Percentiles rank a stretch among this genome's conserved stretches.
Conservation (phyloP, 441 rosid genomes). For the Eugenia klotzschiana region DNA sequence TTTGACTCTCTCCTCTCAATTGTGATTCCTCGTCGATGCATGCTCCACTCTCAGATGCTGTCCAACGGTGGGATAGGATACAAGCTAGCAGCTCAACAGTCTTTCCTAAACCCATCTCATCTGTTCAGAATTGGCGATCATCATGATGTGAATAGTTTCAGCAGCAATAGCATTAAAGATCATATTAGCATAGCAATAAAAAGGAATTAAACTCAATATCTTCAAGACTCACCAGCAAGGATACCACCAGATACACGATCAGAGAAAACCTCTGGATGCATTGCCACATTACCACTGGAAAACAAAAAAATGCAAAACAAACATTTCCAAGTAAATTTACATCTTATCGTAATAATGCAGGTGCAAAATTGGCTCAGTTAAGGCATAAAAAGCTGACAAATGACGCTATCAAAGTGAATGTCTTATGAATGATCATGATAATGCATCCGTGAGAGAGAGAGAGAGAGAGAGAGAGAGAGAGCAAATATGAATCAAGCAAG, state of each 20-base stretch:
- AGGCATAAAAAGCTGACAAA: background rate
- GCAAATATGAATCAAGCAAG: background rate
- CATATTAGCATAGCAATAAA: background rate
- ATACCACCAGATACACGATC: slow-evolving; percentile 69
- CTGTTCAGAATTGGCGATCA: slow-evolving; percentile 27
- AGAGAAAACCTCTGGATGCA: slow-evolving; percentile 37
- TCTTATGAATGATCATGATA: background rate
- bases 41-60: slow-evolving; percentile 27
- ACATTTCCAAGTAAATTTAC: background rate
- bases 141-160: slow-evolving; percentile 8
- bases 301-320: background rate
- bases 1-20: slow-evolving; percentile 22
- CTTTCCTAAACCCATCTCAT: slow-evolving; percentile 99
- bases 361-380: slow-evolving; percentile 1
- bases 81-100: slow-evolving; percentile 95
- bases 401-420: background rate
- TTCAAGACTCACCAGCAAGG: slow-evolving; percentile 65
- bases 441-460: background rate
- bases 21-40: slow-evolving; percentile 8
- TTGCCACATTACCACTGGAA: slow-evolving; percentile 70
- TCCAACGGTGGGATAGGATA: slow-evolving; percentile 58
- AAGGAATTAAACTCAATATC: background rate
- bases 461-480: background rate
- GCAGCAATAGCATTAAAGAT: background rate
- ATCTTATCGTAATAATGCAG: background rate